Evolutionary conservation across 257 asterid species (phyloP).

Genomic region (Jaltomata sinuosa): DNA sequence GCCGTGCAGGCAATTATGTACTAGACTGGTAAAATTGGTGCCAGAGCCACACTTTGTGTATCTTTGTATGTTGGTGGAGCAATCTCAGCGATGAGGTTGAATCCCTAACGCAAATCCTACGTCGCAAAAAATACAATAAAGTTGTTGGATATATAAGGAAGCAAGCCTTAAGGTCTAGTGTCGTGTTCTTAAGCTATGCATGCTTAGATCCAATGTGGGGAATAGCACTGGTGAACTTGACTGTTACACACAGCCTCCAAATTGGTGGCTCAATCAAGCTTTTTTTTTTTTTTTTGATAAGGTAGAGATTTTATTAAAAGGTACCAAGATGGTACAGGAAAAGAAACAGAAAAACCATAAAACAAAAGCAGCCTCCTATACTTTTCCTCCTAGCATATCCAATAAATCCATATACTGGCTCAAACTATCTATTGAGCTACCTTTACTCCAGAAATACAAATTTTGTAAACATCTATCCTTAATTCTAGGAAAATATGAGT

Average conservation of each 20-base stretch:
- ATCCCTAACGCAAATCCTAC: neutral
- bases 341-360: too few relatives aligned
- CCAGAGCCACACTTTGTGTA: neutral
- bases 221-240: neutral
- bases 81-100: neutral
- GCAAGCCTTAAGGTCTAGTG: neutral
- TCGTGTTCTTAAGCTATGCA: neutral
- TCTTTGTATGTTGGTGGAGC: neutral
- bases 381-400: too few relatives aligned
- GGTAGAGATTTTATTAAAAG: too few relatives aligned
- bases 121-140: neutral
- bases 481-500: too few relatives aligned
- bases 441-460: too few relatives aligned
- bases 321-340: too few relatives aligned
- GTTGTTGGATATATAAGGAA: neutral
- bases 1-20: neutral
- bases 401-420: too few relatives aligned
- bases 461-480: too few relatives aligned
- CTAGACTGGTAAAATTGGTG: neutral
- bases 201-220: neutral
- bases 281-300: too few relatives aligned
- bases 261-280: neutral
- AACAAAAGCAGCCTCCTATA: too few relatives aligned
- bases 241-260: neutral
- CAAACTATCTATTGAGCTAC: too few relatives aligned